Percentiles rank a stretch among this genome's conserved stretches.
Conservation (phyloP, 352 stramenopile genomes). For the Globisporangium sylvaticum region DNA sequence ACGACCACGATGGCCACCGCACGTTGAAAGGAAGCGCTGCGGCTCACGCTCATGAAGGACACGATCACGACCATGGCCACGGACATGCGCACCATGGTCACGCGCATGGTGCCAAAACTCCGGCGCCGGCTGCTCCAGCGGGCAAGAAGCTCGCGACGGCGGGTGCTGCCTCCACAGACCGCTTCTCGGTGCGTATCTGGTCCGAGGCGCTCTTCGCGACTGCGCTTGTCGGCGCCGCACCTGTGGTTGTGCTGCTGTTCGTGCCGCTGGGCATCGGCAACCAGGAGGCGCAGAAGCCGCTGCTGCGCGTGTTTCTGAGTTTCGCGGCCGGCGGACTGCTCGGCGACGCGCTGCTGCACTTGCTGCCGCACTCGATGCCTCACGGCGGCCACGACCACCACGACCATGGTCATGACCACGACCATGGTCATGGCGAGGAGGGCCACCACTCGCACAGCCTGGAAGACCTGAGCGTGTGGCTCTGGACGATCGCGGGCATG, state of each 20-base stretch:
- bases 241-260: constrained; percentile 65
- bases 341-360: constrained; percentile 88
- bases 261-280: constrained; percentile 58
- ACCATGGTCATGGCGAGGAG: constrained; percentile 39
- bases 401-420: constrained; percentile 38
- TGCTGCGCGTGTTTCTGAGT: constrained; percentile 82
- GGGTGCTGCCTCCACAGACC: constrained; percentile 7
- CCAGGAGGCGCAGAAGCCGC: constrained; percentile 56
- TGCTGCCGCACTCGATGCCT: constrained; percentile 86
- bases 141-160: neutral
- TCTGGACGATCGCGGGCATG: constrained; percentile 74
- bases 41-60: neutral
- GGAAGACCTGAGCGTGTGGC: constrained; percentile 61
- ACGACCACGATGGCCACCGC: constrained; percentile 17
- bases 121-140: constrained; percentile 3
- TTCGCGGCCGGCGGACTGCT: constrained; percentile 87
- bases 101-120: constrained; percentile 12
- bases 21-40: constrained; percentile 1
- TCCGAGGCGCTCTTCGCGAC: constrained; percentile 64
- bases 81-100: constrained; percentile 17
- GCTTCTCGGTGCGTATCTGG: constrained; percentile 56
- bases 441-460: constrained; percentile 54
- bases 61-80: constrained; percentile 23
- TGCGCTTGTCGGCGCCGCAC: constrained; percentile 62
- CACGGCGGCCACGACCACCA: constrained; percentile 17